phyloP scores from a whole-genome alignment of 768 basidiomycete genomes.

The Amanita fuliginea region DNA sequence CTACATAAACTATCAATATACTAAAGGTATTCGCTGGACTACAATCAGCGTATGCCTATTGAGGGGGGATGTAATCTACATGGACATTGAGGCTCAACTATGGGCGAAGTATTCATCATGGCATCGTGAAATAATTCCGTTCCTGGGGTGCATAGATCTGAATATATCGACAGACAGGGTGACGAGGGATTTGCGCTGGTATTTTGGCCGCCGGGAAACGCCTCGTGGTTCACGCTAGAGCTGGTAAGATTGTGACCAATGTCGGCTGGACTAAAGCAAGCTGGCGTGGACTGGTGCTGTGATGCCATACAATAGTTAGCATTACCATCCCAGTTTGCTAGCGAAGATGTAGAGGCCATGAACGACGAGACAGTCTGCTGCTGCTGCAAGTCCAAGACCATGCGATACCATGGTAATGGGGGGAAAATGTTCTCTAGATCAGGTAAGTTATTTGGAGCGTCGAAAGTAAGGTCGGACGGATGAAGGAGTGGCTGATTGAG shows the following conservation, averaged over 20 bases:
- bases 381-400: neutral
- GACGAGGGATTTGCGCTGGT: neutral
- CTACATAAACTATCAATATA: neutral
- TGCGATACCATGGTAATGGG: neutral
- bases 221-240: neutral
- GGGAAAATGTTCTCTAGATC: neutral
- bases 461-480: neutral
- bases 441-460: neutral
- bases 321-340: slow-evolving; percentile 5
- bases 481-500: neutral
- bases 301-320: neutral
- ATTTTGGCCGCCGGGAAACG: neutral
- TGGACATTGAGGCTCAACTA: neutral
- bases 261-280: neutral
- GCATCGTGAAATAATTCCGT: neutral
- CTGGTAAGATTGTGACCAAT: neutral
- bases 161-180: neutral
- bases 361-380: neutral
- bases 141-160: neutral
- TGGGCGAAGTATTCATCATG: neutral
- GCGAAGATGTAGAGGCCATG: neutral
- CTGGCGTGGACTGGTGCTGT: neutral
- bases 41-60: neutral
- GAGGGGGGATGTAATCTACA: neutral
- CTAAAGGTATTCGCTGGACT: neutral